Evolutionary conservation across 257 asterid species (phyloP), one percentile per base, ranked within the genome.

Genomic region (Fraxinus excelsior): DNA sequence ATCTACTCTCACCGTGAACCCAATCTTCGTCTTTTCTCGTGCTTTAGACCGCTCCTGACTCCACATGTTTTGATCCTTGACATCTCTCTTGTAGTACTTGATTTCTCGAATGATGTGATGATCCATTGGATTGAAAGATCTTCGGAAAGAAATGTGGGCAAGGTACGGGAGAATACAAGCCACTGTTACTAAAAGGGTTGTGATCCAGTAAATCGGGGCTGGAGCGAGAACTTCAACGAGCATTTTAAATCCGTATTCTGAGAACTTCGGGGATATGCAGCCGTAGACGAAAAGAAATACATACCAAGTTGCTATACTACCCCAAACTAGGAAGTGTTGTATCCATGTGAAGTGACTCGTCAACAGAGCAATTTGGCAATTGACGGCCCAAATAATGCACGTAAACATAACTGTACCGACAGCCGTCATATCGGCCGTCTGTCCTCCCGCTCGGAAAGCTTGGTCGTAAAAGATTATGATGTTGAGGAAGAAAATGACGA

Each of bases 281-380:
- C 46, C 46, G 14, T 40, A 40, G 46, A 40, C 3, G 14, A 40
- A 40, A 40, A 40, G 46, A 40, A 40, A 40, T 9, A 40, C 46
- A 9, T 40, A 40, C 99, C 99, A 95, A 3, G 86, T 78, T 2
- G 73, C 82, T 19, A 93, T 74, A 56, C 99, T 95, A 46, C 46
- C 90, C 84, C 94, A 90, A 28, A 95, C 81, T 65, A 95, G 80
- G 70, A 93, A 34, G 88, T 91, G 98, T 73, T 95, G 99, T 64
- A 95, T 90, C 96, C 95, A 93, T 32, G 99, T 95, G 94, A 95
- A 95, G 87, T 95, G 97, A 85, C 93, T 85, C 97, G 90, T 95
- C 6, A 93, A 87, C 40, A 95, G 82, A 5, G 97, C 98, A 29
- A 95, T 91, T 84, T 95, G 99, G 85, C 91, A 78, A 76, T 93